These are phyloP conservation scores for Pseudocercospora crystallina DNA, from an alignment of 2,329 filamentous ascomycete species.

Conservation along the genomic window DNA sequence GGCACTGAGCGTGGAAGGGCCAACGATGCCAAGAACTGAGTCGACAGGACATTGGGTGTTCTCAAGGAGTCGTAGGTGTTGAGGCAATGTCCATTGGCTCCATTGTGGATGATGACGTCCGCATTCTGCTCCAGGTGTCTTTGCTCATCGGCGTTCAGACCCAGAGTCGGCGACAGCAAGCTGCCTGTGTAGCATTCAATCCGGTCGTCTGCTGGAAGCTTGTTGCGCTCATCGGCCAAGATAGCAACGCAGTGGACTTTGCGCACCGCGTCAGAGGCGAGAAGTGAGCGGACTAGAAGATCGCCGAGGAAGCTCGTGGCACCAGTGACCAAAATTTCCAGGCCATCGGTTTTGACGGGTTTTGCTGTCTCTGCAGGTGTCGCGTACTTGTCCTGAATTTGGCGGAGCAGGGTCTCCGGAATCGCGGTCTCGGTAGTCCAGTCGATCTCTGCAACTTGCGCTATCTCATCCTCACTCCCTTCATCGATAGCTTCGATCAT, in stretches of 20 bases:
- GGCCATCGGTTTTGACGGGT: no score
- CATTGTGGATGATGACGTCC: background rate
- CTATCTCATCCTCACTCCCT: background rate
- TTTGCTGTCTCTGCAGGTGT: background rate
- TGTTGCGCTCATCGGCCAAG: background rate
- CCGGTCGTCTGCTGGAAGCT: background rate
- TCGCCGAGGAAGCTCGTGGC: conserved; percentile 1
- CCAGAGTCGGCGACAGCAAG: background rate
- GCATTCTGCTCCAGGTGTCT: background rate
- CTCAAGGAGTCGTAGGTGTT: background rate
- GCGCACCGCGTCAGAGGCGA: background rate
- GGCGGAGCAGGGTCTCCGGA: background rate
- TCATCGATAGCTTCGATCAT: background rate
- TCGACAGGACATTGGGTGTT: background rate
- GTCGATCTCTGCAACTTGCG: background rate
- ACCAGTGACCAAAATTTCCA: background rate
- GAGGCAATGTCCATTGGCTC: background rate
- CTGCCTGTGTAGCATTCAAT: background rate
- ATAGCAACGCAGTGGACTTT: conserved; percentile 1
- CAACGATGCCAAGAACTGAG: background rate
- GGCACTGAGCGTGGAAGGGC: background rate
- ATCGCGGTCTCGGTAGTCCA: conserved; percentile 1
- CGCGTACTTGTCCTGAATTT: background rate
- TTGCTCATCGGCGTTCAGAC: background rate
- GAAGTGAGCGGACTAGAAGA: background rate